Evolutionary conservation across 768 basidiomycete genomes (phyloP), one percentile per base, ranked within the genome.

Genomic region (Naganishia kalamii): DNA sequence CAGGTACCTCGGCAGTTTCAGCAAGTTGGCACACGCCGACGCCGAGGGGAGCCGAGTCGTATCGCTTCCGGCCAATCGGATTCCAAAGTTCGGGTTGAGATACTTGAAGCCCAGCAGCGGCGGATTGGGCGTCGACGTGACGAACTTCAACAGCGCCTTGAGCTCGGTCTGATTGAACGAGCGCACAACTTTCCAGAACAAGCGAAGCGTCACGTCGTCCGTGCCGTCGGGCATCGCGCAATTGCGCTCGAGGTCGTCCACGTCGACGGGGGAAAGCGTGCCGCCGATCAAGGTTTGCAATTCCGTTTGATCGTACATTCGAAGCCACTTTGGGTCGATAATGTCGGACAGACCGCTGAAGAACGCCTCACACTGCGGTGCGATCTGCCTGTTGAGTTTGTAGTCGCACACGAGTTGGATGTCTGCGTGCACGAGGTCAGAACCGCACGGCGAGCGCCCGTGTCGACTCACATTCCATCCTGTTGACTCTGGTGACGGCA

Each of bases 241-340:
- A 71, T 98, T 81, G 10, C 75, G 71, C 64, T 86, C 81, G 65
- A 97, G 78, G 76, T 99, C 93, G 17, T 87, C 85, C 8, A 97
- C 69, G 73, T 93, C 88, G 50, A 94, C 87, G 0, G 88, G 87
- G 0, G 89, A 81, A 66, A 93, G 88, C 33, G 89, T 88, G 7
- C 90, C 92, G 0, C 93, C 93, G 6, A 99, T 82, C 0, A 98
- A 81, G 51, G 94, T 87, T 74, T 92, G 92, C 3, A 97, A 81
- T 77, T 98, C 96, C 74, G 90, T 88, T 69, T 94, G 93, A 76
- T 97, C 94, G 80, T 98, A 99, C 90, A 98, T 93, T 48, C 91
- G 89, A 67, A 71, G 66, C 74, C 70, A 70, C 71, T 89, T 89
- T 0, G 85, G 85, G 67, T 94, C 88, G 72, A 98, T 89, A 79